phyloP scores from a whole-genome alignment of 2,329 filamentous ascomycete genomes.

The Rhinocladiella similis region DNA sequence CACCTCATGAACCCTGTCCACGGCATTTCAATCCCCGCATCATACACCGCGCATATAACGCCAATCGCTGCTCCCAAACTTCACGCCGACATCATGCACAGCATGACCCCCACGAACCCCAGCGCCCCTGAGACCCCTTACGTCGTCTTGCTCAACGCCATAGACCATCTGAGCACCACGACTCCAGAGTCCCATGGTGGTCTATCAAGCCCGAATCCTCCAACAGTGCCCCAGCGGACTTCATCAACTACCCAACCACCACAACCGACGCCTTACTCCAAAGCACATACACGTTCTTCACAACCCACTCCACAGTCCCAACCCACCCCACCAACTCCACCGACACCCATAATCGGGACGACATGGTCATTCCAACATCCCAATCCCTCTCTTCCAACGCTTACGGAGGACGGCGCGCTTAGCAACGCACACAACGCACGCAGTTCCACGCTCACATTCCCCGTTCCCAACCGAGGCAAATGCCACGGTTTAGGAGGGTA shows the following conservation, averaged over 20 bases:
- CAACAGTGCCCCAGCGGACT: too few species aligned
- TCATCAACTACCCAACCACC: too few species aligned
- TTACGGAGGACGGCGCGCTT: conserved; percentile 36
- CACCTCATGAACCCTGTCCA: conserved; percentile 76
- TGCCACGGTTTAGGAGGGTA: conserved; percentile 92
- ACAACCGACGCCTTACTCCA: conserved; percentile 10
- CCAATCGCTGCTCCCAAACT: conserved; percentile 87
- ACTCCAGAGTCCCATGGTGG: conserved; percentile 40
- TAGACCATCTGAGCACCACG: conserved; percentile 79
- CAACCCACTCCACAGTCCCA: conserved; percentile 25
- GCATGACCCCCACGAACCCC: conserved; percentile 58
- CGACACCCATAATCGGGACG: conserved; percentile 41
- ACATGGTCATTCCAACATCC: conserved; percentile 46
- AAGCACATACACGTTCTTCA: conserved; percentile 22
- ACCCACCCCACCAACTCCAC: conserved; percentile 32
- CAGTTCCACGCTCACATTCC: conserved; percentile 76
- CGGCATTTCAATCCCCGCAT: conserved; percentile 90
- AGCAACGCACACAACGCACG: conserved; percentile 85
- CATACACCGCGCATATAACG: conserved; percentile 91
- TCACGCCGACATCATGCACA: conserved; percentile 73
- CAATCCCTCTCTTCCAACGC: conserved; percentile 33
- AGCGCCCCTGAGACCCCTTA: conserved; percentile 87
- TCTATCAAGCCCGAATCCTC: background rate
- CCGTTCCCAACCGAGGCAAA: conserved; percentile 74
- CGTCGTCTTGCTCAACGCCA: conserved; percentile 87